These are phyloP conservation scores for Ceratocystis alfenasii DNA, from an alignment of 2,329 filamentous ascomycete genomes.

Conservation along the genomic window DNA sequence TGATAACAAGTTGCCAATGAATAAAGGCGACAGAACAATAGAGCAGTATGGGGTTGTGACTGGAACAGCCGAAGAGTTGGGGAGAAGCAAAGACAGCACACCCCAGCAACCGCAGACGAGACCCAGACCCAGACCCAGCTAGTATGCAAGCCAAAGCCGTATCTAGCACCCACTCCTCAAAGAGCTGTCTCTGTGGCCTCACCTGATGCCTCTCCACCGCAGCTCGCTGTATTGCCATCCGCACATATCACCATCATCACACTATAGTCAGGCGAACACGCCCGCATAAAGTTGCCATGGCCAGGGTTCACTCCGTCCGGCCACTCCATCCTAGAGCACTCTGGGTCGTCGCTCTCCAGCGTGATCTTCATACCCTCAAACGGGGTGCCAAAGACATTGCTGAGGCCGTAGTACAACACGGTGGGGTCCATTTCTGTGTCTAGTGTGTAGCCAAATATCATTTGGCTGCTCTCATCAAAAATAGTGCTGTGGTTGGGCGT, in stretches of 20 bases:
- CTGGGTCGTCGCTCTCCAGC: slow-evolving; percentile 26
- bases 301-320: slow-evolving; percentile 29
- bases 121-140: no score
- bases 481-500: slow-evolving; percentile 30
- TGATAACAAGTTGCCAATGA: slow-evolving; percentile 10
- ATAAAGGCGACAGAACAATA: not conserved
- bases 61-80: not conserved
- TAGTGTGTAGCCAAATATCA: slow-evolving; percentile 33
- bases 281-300: slow-evolving; percentile 29
- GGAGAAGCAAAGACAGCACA: not conserved
- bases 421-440: slow-evolving; percentile 24
- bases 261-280: slow-evolving; percentile 13
- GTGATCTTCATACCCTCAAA: slow-evolving; percentile 30
- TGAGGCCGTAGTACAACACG: slow-evolving; percentile 33
- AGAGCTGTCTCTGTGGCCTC: not conserved
- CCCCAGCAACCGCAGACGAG: not conserved
- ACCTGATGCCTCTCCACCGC: not conserved
- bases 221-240: not conserved
- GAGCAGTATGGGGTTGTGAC: not conserved
- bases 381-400: slow-evolving; percentile 32
- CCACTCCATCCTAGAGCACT: slow-evolving; percentile 32
- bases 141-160: no score
- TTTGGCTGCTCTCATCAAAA: slow-evolving; percentile 31
- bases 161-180: not conserved
- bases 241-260: slow-evolving; percentile 13